Conservation (phyloP, 2,329 filamentous ascomycete genomes). For the Curvularia verruculosa region DNA sequence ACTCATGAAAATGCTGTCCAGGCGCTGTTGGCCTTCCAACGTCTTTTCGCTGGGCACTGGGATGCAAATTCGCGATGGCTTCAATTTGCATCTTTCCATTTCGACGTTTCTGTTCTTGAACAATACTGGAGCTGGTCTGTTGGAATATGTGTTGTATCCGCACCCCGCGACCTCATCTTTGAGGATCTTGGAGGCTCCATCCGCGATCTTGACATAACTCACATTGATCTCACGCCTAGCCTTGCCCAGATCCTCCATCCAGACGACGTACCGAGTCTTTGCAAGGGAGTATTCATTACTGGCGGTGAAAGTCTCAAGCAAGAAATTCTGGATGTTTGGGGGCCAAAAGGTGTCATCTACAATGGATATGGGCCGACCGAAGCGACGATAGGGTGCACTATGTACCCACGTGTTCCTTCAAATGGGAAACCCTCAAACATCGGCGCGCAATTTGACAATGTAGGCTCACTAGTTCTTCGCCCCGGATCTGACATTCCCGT, state of each 20-base stretch:
- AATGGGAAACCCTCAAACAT: constrained; percentile 88
- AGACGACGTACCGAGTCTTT: constrained; percentile 78
- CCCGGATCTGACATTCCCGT: constrained; percentile 74
- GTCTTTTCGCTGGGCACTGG: constrained; percentile 79
- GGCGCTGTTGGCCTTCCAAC: constrained; percentile 84
- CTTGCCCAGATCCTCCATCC: constrained; percentile 79
- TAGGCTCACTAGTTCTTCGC: constrained; percentile 78
- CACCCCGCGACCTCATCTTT: constrained; percentile 81
- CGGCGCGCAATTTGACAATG: constrained; percentile 83
- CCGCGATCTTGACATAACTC: constrained; percentile 74
- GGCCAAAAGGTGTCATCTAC: constrained; percentile 78
- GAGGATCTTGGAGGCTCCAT: constrained; percentile 81
- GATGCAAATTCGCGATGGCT: constrained; percentile 76
- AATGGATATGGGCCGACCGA: constrained; percentile 93
- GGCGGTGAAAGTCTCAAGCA: constrained; percentile 88
- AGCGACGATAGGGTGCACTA: constrained; percentile 89
- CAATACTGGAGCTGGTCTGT: constrained; percentile 97
- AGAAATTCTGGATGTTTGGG: constrained; percentile 88
- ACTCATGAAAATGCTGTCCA: constrained; percentile 90
- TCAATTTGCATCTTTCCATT: constrained; percentile 93
- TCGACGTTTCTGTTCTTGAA: constrained; percentile 90
- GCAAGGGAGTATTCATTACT: constrained; percentile 87
- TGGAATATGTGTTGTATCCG: constrained; percentile 82
- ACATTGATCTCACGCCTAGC: constrained; percentile 90
- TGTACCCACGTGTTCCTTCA: constrained; percentile 78